phyloP scores from a whole-genome alignment of 164 flowering plant genomes.

The Aristolochia fimbriata region DNA sequence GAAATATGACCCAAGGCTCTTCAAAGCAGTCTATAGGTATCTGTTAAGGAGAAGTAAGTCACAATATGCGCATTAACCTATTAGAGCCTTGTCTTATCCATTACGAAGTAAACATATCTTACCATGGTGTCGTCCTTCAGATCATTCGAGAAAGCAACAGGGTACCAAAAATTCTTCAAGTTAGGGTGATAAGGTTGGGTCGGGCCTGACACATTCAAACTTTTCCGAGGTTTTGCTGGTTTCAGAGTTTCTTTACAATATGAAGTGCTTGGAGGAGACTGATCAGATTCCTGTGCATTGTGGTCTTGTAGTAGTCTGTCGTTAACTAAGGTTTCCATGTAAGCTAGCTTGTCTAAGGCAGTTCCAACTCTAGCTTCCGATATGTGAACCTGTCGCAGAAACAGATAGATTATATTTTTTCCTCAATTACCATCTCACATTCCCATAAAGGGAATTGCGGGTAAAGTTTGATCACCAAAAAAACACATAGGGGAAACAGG shows the following conservation, averaged over 20 bases:
- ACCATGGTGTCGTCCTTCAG: constrained; percentile 92
- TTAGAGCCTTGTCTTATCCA: neutral
- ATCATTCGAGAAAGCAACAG: constrained; percentile 80
- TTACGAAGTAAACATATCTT: constrained; percentile 11
- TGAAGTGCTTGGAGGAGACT: constrained; percentile 39
- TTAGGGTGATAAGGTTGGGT: constrained; percentile 60
- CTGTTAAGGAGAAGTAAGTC: constrained; percentile 26
- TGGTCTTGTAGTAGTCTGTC: constrained; percentile 69
- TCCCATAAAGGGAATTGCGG: too few relatives aligned
- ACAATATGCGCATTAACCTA: neutral
- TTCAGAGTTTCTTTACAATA: constrained; percentile 21
- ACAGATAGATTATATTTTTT: neutral
- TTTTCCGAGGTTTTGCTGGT: constrained; percentile 30
- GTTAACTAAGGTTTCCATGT: constrained; percentile 86
- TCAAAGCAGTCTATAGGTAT: constrained; percentile 94
- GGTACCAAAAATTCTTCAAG: constrained; percentile 95
- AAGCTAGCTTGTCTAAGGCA: constrained; percentile 91
- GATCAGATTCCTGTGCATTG: constrained; percentile 27
- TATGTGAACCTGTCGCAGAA: constrained; percentile 68
- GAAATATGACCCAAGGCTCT: constrained; percentile 89
- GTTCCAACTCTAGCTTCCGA: constrained; percentile 90
- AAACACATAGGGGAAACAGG: neutral
- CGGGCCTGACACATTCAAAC: constrained; percentile 82
- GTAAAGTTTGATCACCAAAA: too few relatives aligned
- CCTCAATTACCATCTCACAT: too few relatives aligned